Base-by-base conservation (phyloP, 2,329 filamentous ascomycete species). In the Alternaria viburni region DNA sequence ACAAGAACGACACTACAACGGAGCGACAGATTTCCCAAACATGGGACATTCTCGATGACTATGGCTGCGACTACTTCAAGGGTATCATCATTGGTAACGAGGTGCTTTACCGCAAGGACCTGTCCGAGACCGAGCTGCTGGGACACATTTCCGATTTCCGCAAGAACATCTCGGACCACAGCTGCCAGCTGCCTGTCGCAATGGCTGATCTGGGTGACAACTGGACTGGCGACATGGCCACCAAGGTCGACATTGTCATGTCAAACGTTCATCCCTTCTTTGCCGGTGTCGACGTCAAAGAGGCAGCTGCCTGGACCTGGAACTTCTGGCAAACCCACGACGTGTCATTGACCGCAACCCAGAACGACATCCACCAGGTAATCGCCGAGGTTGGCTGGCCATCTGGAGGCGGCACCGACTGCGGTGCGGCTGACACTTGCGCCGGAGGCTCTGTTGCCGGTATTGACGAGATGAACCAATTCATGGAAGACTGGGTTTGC, bases 231-330 rank as follows among this genome's bases (percentile, higher is more conserved):
- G 83, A 85, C 2, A 87, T 98, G 17, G 91, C 91, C 0, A 71
- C 81, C 5, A 85, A 88, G 55, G 91, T 93, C 45, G 94, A 98
- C 79, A 90, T 92, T 73, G 89, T 98, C 80, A 97, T 98, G 94
- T 91, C 93, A 70, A 98, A 98, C 77, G 92, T 98, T 58, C 96
- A 98, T 77, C 95, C 96, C 0, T 97, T 98, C 85, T 98, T 98
- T 76, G 91, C 90, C 0, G 95, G 95, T 50, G 88, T 93, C 12
- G 83, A 86, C 0, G 90, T 89, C 3, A 83, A 87, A 3, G 78
- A 86, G 1, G 93, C 93, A 0, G 90, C 93, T 0, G 81, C 77
- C 8, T 98, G 95, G 95, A 97, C 95, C 0, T 92, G 85, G 81
- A 81, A 80, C 15, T 98, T 97, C 81, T 98, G 93, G 91, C 81